Evolutionary conservation across 345 rosid species (phyloP).

Genomic region (Sisymbrium altissimum): DNA sequence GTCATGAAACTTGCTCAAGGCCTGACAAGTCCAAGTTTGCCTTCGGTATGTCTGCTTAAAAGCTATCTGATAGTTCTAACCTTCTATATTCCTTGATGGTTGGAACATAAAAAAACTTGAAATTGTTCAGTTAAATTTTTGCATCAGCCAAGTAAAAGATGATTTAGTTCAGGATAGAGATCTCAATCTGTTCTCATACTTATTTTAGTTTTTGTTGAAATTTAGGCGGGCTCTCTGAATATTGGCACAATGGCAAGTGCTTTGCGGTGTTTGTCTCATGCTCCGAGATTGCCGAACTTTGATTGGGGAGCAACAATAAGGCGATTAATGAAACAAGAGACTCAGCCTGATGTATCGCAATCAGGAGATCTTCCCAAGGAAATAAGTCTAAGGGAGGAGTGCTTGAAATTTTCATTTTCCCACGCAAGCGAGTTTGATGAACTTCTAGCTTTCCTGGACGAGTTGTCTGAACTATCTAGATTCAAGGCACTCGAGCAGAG

Average conservation of each 20-base stretch:
- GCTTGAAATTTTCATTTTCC: conserved; percentile 57
- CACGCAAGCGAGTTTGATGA: conserved; percentile 67
- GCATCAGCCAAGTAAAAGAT: neutral
- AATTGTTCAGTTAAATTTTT: neutral
- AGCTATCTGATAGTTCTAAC: conserved; percentile 7
- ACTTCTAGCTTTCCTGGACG: conserved; percentile 71
- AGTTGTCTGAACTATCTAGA: conserved; percentile 71
- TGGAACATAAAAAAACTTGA: neutral
- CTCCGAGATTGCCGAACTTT: conserved; percentile 78
- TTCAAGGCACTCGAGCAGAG: conserved; percentile 62
- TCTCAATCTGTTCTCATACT: conserved; percentile 2
- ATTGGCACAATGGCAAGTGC: conserved; percentile 44
- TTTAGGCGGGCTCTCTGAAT: conserved; percentile 40
- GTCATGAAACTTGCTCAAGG: conserved; percentile 69
- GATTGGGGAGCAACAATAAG: conserved; percentile 83
- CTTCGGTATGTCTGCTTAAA: conserved; percentile 43
- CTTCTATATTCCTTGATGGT: neutral
- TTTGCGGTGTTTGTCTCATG: conserved; percentile 70
- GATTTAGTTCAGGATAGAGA: neutral
- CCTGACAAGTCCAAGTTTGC: conserved; percentile 48
- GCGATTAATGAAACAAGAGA: conserved; percentile 80
- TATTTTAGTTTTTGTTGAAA: conserved; percentile 15
- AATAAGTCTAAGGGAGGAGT: conserved; percentile 63
- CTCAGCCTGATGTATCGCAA: conserved; percentile 35
- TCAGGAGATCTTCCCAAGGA: conserved; percentile 40